A percentile compares a stretch with the other conserved stretches of the same genome.
phyloP scores from a whole-genome alignment of 108 stramenopile genomes.

The Cyclotella choctawhatcheeana region DNA sequence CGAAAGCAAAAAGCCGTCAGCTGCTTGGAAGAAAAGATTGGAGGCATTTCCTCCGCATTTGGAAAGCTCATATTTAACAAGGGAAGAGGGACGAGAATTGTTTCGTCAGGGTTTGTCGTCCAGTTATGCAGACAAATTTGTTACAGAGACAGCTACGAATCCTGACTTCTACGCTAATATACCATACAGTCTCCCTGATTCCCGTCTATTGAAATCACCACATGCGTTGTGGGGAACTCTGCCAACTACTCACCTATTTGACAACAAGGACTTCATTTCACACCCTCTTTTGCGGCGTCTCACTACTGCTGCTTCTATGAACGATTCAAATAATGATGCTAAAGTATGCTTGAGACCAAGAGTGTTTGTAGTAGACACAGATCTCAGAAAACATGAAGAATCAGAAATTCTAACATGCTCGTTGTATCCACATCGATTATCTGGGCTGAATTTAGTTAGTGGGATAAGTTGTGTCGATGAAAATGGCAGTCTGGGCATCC shows the following conservation, averaged over 20 bases:
- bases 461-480: slow-evolving; percentile 62
- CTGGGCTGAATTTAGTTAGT: slow-evolving; percentile 78
- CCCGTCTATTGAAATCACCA: slow-evolving; percentile 78
- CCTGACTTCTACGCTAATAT: slow-evolving; percentile 69
- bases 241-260: slow-evolving; percentile 55
- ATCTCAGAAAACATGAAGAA: slow-evolving; percentile 85
- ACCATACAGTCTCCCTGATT: slow-evolving; percentile 73
- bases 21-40: slow-evolving; percentile 68
- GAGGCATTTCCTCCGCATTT: slow-evolving; percentile 80
- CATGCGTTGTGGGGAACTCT: slow-evolving; percentile 89
- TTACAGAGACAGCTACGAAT: slow-evolving; percentile 66
- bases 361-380: slow-evolving; percentile 79
- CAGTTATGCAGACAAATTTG: slow-evolving; percentile 50
- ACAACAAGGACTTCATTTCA: slow-evolving; percentile 54
- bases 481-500: slow-evolving; percentile 34
- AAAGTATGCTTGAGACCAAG: slow-evolving; percentile 21
- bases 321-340: background rate
- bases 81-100: slow-evolving; percentile 74
- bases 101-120: slow-evolving; percentile 54
- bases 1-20: slow-evolving; percentile 21
- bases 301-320: background rate
- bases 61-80: slow-evolving; percentile 75
- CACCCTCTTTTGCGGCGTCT: slow-evolving; percentile 50
- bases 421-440: slow-evolving; percentile 74
- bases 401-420: slow-evolving; percentile 64